These are phyloP conservation scores for Chlamydomonas sp. DNA, from an alignment of 139 green algal genomes.

Conservation along the genomic window DNA sequence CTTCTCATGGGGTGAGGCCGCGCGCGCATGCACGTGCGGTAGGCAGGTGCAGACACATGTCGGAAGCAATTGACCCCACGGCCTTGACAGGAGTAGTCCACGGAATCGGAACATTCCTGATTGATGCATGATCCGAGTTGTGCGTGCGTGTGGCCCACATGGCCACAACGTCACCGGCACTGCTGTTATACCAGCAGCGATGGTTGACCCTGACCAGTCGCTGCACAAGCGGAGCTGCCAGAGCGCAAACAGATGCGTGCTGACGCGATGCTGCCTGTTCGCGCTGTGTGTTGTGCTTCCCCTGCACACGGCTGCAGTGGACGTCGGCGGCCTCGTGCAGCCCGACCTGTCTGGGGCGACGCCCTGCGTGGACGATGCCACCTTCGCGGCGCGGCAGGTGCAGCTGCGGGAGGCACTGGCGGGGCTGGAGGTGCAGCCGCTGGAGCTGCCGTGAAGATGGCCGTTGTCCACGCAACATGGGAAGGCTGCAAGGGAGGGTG, in stretches of 20 bases:
- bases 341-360: not conserved
- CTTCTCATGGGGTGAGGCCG: constrained; percentile 61
- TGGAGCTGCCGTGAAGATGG: not conserved
- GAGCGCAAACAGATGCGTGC: no score
- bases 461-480: no score
- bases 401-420: constrained; percentile 16
- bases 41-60: not conserved
- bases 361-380: constrained; percentile 5
- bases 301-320: not conserved
- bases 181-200: no score
- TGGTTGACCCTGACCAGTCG: no score
- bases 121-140: no score
- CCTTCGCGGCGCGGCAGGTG: constrained; percentile 7
- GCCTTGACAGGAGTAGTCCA: no score
- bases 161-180: no score
- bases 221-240: no score
- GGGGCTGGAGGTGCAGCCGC: not conserved
- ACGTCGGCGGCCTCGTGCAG: not conserved
- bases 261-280: not conserved
- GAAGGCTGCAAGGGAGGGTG: no score
- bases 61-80: not conserved
- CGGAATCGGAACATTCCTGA: no score
- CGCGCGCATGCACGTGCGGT: not conserved
- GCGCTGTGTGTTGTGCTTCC: not conserved
- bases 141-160: no score